A percentile compares a stretch with the other conserved stretches of the same genome.
Conservation (phyloP, 768 basidiomycete genomes). For the Amanita rimosa region DNA sequence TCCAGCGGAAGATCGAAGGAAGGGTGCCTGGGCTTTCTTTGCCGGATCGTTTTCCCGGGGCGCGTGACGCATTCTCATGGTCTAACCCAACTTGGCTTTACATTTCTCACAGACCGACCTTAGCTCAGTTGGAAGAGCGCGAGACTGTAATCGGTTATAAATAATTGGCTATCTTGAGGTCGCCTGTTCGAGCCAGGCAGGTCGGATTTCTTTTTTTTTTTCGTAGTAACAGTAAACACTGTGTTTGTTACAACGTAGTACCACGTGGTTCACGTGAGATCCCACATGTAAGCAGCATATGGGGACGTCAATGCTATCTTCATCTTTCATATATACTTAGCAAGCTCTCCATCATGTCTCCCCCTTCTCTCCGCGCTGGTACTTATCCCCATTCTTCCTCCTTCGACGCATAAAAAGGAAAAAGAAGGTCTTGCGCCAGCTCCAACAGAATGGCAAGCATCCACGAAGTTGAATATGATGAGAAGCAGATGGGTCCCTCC, state of each 20-base stretch:
- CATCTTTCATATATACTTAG: no score
- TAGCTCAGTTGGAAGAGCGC: constrained; percentile 45
- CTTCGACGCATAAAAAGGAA: background rate
- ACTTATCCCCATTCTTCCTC: background rate
- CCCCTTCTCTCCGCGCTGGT: background rate
- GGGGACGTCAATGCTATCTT: no score
- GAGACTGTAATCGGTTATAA: constrained; percentile 29
- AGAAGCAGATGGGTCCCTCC: background rate
- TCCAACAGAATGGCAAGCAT: background rate
- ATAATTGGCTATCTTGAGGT: constrained; percentile 33
- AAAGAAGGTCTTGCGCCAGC: background rate
- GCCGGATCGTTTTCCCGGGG: no score
- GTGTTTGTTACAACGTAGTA: no score
- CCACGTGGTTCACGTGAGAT: no score
- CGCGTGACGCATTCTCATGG: no score
- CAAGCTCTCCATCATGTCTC: background rate
- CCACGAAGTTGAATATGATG: background rate
- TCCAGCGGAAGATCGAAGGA: no score
- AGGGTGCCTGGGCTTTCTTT: no score
- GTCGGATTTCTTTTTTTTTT: constrained; percentile 26
- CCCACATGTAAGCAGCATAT: no score
- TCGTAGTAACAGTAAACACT: no score
- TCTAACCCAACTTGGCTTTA: no score
- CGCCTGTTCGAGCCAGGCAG: constrained; percentile 57
- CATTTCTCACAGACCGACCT: no score